Conservation (phyloP, 225 moss, liverwort and hornwort species). For the Pseudisothecium myosuroides region DNA sequence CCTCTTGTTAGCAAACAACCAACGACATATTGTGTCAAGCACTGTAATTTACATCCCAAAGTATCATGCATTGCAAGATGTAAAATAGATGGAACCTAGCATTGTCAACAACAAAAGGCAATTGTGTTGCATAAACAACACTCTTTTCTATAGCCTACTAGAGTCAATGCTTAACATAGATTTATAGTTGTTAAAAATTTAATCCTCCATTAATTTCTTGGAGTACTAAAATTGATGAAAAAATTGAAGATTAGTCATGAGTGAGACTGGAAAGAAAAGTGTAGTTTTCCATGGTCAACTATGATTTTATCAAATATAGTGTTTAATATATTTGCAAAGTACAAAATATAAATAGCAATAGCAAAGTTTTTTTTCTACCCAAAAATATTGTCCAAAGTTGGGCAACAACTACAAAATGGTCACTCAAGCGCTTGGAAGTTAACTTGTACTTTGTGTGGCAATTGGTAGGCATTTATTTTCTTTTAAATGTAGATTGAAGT, state of each 20-base stretch:
- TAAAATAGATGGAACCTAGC: not conserved
- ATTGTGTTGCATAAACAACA: not conserved
- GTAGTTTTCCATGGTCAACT: not conserved
- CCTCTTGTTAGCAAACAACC: not conserved
- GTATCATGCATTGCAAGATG: rapidly evolving
- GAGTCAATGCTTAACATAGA: not conserved
- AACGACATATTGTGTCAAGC: not conserved
- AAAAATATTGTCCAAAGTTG: no score
- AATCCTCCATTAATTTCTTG: not conserved
- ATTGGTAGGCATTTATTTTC: not conserved
- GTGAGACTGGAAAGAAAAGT: not conserved
- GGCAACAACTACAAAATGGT: no score
- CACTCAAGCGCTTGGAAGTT: no score
- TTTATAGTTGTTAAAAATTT: not conserved
- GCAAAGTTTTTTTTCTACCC: no score
- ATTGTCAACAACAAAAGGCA: not conserved
- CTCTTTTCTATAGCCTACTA: not conserved
- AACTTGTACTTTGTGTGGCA: no score
- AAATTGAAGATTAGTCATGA: not conserved
- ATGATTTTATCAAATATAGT: not conserved
- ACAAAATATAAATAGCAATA: rapidly evolving
- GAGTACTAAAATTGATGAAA: not conserved
- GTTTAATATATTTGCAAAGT: not conserved
- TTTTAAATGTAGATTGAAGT: not conserved
- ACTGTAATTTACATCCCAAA: not conserved